A percentile compares a stretch with the other conserved stretches of the same genome.
Conservation (phyloP, 192 early-diverging fungal genomes). For the Podila epigama region DNA sequence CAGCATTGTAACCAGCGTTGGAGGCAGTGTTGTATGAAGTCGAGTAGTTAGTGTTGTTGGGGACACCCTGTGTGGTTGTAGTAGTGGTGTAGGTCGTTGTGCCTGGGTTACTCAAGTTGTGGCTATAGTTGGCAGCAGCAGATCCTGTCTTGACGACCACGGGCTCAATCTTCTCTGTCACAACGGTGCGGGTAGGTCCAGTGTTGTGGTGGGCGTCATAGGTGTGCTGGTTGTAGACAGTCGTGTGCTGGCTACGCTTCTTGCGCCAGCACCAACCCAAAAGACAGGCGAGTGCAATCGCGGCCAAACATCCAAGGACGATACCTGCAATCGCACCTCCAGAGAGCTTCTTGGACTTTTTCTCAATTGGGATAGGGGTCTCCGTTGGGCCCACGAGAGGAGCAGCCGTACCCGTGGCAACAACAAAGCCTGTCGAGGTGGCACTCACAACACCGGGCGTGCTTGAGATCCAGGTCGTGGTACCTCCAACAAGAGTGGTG, state of each 20-base stretch:
- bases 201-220: not conserved
- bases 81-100: not conserved
- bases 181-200: slow-evolving; percentile 13
- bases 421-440: not conserved
- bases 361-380: not conserved
- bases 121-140: not conserved
- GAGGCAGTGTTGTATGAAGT: slow-evolving; percentile 15
- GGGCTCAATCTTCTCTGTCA: slow-evolving; percentile 20
- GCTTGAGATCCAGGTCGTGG: slow-evolving; percentile 7
- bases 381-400: not conserved
- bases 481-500: not conserved
- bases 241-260: slow-evolving; percentile 8
- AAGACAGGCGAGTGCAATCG: slow-evolving; percentile 8
- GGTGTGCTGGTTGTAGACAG: slow-evolving; percentile 3
- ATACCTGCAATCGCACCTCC: slow-evolving; percentile 22
- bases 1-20: not conserved
- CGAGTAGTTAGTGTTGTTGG: slow-evolving; percentile 1
- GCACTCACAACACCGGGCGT: slow-evolving; percentile 4
- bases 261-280: slow-evolving; percentile 21
- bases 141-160: slow-evolving; percentile 16
- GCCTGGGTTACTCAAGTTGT: not conserved
- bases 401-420: not conserved
- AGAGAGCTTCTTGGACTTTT: not conserved
- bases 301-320: slow-evolving; percentile 12
- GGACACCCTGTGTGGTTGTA: not conserved